phyloP scores from a whole-genome alignment of 805 yeast species.

The Vanderwaltozyma yarrowii region DNA sequence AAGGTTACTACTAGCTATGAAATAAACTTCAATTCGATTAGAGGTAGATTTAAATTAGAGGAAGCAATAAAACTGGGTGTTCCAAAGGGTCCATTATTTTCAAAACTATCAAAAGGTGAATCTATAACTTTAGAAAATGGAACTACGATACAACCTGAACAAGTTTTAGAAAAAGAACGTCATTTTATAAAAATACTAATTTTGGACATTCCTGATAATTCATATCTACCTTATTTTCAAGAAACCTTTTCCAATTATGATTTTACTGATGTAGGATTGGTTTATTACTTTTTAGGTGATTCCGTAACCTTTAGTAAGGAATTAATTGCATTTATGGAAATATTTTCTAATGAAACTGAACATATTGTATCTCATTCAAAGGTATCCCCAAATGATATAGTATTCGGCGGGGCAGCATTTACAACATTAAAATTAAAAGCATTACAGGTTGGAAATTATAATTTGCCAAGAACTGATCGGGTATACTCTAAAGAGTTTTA shows the following conservation, averaged over 20 bases:
- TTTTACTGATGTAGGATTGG: slow-evolving; percentile 33
- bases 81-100: slow-evolving; percentile 51
- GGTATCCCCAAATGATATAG: slow-evolving; percentile 50
- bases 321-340: slow-evolving; percentile 41
- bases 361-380: slow-evolving; percentile 70
- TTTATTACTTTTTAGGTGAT: slow-evolving; percentile 72
- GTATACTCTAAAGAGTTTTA: slow-evolving; percentile 24
- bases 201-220: slow-evolving; percentile 57
- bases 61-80: slow-evolving; percentile 64
- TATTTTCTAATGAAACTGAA: slow-evolving; percentile 33
- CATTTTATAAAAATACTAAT: slow-evolving; percentile 51
- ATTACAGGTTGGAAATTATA: slow-evolving; percentile 34
- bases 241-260: slow-evolving; percentile 21
- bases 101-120: slow-evolving; percentile 49
- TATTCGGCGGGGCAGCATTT: slow-evolving; percentile 45
- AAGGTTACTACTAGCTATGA: slow-evolving; percentile 49
- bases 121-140: slow-evolving; percentile 52
- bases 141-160: slow-evolving; percentile 46
- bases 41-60: slow-evolving; percentile 67
- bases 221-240: slow-evolving; percentile 28
- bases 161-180: slow-evolving; percentile 60
- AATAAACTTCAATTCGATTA: slow-evolving; percentile 50
- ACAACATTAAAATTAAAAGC: slow-evolving; percentile 48
- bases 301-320: slow-evolving; percentile 36
- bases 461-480: slow-evolving; percentile 29